Evolutionary conservation across 2,329 filamentous ascomycete genomes (phyloP).

Genomic region (Zymoseptoria passerinii): DNA sequence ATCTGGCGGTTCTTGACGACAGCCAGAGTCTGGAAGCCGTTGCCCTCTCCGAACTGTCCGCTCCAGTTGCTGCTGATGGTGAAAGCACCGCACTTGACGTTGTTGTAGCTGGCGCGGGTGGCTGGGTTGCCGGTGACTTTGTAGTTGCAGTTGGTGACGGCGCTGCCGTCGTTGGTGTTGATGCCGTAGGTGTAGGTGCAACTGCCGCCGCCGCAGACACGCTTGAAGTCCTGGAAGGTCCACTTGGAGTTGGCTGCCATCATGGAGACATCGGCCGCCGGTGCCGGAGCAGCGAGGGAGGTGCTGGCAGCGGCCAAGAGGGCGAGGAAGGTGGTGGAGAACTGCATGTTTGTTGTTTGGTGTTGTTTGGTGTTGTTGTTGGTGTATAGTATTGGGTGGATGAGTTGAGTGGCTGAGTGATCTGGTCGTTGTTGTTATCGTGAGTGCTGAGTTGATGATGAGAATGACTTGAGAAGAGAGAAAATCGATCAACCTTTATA

Average conservation of each 20-base stretch:
- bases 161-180: slow-evolving; percentile 14
- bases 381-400: neutral
- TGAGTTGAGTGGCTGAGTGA: neutral
- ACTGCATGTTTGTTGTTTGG: slow-evolving; percentile 14
- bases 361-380: slow-evolving; percentile 1
- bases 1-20: slow-evolving; percentile 14
- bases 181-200: slow-evolving; percentile 16
- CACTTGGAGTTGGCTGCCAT: slow-evolving; percentile 11
- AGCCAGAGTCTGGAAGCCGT: slow-evolving; percentile 16
- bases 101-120: slow-evolving; percentile 10
- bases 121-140: slow-evolving; percentile 12
- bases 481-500: neutral
- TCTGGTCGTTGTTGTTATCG: neutral
- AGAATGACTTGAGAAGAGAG: neutral
- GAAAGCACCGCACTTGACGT: slow-evolving; percentile 14
- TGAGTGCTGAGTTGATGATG: neutral
- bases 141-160: slow-evolving; percentile 12
- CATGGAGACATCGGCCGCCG: slow-evolving; percentile 8
- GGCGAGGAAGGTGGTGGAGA: slow-evolving; percentile 12
- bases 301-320: slow-evolving; percentile 11
- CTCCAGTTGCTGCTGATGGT: slow-evolving; percentile 14
- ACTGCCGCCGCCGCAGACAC: slow-evolving; percentile 9
- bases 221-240: slow-evolving; percentile 18
- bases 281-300: slow-evolving; percentile 8
- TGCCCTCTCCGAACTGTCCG: slow-evolving; percentile 14